Conservation (phyloP, 768 basidiomycete genomes). For the Lentinula sp. region DNA sequence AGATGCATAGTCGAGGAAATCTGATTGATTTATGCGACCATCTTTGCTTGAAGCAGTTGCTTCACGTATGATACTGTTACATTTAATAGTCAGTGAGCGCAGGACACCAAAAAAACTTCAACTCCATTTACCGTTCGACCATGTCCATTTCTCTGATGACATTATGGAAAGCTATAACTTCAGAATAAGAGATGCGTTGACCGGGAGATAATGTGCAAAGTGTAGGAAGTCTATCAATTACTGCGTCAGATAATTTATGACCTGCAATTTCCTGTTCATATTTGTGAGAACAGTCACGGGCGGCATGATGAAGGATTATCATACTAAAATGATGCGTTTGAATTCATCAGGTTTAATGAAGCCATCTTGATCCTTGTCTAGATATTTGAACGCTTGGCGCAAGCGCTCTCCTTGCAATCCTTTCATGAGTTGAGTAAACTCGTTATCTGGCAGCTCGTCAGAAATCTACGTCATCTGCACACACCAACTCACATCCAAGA, state of each 20-base stretch:
- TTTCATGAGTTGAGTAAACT: conserved; percentile 99
- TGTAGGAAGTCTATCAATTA: conserved; percentile 89
- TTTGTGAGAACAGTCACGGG: not conserved
- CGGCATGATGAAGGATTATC: conserved; percentile 17
- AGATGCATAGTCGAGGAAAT: conserved; percentile 88
- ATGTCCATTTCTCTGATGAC: conserved; percentile 97
- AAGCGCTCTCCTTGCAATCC: conserved; percentile 96
- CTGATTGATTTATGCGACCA: conserved; percentile 92
- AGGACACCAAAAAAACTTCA: conserved; percentile 3
- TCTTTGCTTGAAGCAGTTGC: conserved; percentile 88
- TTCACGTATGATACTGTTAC: conserved; percentile 74
- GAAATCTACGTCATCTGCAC: not conserved
- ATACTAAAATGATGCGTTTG: conserved; percentile 88
- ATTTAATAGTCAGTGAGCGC: conserved; percentile 7
- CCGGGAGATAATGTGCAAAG: conserved; percentile 86
- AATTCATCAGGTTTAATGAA: conserved; percentile 93
- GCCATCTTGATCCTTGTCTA: conserved; percentile 88
- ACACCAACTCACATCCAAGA: conserved; percentile 70
- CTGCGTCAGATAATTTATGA: conserved; percentile 92
- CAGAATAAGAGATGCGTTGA: conserved; percentile 90
- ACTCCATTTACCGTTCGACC: conserved; percentile 65
- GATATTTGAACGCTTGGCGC: conserved; percentile 90
- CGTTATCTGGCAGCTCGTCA: conserved; percentile 57
- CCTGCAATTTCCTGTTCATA: conserved; percentile 80
- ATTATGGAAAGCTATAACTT: conserved; percentile 97